Conservation (phyloP, 2,329 filamentous ascomycete species). For the Xylariales sp. region DNA sequence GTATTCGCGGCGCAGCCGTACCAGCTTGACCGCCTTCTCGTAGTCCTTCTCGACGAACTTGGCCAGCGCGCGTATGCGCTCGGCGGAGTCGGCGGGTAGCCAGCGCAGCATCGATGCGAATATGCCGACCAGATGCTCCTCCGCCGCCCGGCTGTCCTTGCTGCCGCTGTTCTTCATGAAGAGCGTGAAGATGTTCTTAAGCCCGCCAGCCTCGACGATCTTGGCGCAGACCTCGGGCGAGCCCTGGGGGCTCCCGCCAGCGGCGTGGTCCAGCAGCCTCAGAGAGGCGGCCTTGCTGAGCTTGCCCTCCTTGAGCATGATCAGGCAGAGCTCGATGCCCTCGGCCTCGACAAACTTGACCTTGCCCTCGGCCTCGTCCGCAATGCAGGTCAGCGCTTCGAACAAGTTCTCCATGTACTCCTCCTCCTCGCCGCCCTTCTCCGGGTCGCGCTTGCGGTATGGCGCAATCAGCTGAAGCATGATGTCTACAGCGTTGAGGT, state of each 20-base stretch:
- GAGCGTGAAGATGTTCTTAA: conserved; percentile 80
- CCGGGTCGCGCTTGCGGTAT: conserved; percentile 83
- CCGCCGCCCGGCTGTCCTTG: conserved; percentile 60
- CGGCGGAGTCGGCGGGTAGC: conserved; percentile 71
- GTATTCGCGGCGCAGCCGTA: conserved; percentile 70
- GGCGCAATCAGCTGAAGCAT: conserved; percentile 78
- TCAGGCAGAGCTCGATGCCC: conserved; percentile 83
- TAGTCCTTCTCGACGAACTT: conserved; percentile 97
- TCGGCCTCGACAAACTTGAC: conserved; percentile 81
- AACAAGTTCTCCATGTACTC: conserved; percentile 96
- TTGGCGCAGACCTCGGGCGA: conserved; percentile 66
- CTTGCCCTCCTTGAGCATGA: conserved; percentile 89
- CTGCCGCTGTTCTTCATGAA: no score
- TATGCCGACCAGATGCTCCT: conserved; percentile 80
- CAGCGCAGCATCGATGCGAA: conserved; percentile 78
- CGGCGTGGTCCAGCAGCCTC: conserved; percentile 79
- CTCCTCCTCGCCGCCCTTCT: conserved; percentile 82
- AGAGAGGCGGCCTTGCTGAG: conserved; percentile 75
- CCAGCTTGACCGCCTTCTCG: conserved; percentile 71
- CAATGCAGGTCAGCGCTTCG: conserved; percentile 76
- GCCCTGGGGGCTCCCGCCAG: conserved; percentile 52
- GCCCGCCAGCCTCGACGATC: conserved; percentile 75
- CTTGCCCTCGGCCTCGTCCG: conserved; percentile 73
- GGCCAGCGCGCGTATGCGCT: conserved; percentile 77
- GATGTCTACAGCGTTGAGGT: conserved; percentile 68